phyloP scores from a whole-genome alignment of 2,329 filamentous ascomycete species.

The Atkinsonella texensis region DNA sequence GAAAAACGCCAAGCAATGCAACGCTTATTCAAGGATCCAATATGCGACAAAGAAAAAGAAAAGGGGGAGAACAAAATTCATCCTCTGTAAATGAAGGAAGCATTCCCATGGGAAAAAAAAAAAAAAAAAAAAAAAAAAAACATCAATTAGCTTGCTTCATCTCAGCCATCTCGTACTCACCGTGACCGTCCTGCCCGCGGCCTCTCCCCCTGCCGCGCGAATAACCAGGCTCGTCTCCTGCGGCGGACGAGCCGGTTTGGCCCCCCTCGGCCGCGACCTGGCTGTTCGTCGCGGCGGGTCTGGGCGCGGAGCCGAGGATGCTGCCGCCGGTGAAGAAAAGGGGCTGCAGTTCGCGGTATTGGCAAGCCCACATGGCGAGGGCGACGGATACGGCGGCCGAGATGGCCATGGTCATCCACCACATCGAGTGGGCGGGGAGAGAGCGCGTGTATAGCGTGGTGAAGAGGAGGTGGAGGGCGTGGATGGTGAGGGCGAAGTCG shows the following conservation, averaged over 20 bases:
- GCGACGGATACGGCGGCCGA: conserved; percentile 36
- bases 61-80: not conserved
- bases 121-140: too few species aligned
- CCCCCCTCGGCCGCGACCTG: conserved; percentile 13
- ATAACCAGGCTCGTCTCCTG: conserved; percentile 11
- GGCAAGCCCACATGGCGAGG: conserved; percentile 81
- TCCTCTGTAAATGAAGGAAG: too few species aligned
- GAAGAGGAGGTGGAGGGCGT: conserved; percentile 68
- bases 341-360: conserved; percentile 76
- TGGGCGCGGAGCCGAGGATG: conserved; percentile 19
- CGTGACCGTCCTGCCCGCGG: conserved; percentile 40
- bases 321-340: conserved; percentile 67
- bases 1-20: conserved; percentile 23
- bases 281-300: conserved; percentile 9
- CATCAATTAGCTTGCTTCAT: conserved; percentile 24
- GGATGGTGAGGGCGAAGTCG: conserved; percentile 85
- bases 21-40: conserved; percentile 9
- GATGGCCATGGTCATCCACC: conserved; percentile 58
- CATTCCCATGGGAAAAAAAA: too few species aligned
- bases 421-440: conserved; percentile 67
- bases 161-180: conserved; percentile 55
- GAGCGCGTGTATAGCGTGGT: conserved; percentile 67
- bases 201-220: conserved; percentile 22
- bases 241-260: conserved; percentile 23
- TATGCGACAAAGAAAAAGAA: not conserved